Conservation (phyloP, 139 green algal genomes). For the Chlorella sp. region DNA sequence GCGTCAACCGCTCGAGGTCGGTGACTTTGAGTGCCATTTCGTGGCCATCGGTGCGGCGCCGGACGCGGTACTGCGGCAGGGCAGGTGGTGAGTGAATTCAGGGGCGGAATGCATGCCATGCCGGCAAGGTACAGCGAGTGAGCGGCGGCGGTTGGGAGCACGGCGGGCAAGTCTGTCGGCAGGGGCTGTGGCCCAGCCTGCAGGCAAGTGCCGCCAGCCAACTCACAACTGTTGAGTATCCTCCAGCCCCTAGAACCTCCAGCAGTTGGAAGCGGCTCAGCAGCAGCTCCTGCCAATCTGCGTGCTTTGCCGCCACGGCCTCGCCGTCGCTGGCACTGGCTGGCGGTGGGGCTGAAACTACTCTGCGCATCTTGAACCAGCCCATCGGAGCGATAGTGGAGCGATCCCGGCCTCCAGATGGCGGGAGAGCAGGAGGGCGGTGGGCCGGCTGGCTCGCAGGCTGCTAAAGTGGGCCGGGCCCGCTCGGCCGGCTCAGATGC, state of each 20-base stretch:
- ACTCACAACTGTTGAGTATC: slow-evolving; percentile 17
- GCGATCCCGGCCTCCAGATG: too few species aligned
- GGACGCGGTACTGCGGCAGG: background rate
- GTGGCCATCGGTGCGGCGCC: background rate
- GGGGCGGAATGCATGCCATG: background rate
- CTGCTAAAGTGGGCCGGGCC: too few species aligned
- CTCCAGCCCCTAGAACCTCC: background rate
- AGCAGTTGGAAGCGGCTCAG: background rate
- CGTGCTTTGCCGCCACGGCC: background rate
- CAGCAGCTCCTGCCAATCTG: background rate
- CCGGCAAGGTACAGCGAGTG: background rate
- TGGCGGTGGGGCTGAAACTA: too few species aligned
- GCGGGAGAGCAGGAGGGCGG: too few species aligned
- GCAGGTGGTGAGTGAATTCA: too few species aligned
- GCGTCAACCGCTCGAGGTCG: background rate
- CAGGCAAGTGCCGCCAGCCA: too few species aligned
- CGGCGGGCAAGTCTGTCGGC: too few species aligned
- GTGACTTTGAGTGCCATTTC: background rate
- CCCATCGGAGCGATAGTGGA: too few species aligned
- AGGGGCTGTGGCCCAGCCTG: too few species aligned
- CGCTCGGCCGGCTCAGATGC: too few species aligned
- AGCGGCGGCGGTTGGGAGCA: background rate
- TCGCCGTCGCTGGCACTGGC: background rate
- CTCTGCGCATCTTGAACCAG: too few species aligned
- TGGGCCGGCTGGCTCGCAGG: too few species aligned